Evolutionary conservation across 208 protist species (phyloP).

Genomic region (Herpetomonas samuelpessoai): DNA sequence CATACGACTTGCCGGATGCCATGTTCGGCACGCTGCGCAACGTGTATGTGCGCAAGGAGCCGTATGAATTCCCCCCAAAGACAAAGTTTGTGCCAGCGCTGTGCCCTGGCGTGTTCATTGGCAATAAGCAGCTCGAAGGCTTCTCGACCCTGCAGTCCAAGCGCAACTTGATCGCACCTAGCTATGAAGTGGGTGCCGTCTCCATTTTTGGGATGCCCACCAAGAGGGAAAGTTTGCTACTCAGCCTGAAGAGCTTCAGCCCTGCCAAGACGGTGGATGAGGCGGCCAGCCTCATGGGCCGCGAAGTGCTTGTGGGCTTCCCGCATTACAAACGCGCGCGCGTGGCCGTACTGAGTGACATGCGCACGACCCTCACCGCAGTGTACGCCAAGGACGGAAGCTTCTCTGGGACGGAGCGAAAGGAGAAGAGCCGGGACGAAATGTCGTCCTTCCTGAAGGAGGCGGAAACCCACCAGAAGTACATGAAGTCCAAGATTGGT

Average conservation of each 20-base stretch:
- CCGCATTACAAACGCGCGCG: constrained; percentile 87
- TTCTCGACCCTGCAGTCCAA: constrained; percentile 79
- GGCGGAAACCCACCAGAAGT: constrained; percentile 62
- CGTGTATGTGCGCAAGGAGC: constrained; percentile 43
- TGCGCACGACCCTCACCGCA: constrained; percentile 33
- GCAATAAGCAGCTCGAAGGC: constrained; percentile 64
- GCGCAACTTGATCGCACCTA: constrained; percentile 34
- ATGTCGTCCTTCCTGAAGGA: constrained; percentile 51
- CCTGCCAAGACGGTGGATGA: constrained; percentile 24
- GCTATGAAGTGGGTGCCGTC: constrained; percentile 58
- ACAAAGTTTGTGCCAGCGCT: constrained; percentile 55
- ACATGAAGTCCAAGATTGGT: constrained; percentile 81
- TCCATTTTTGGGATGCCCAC: constrained; percentile 75
- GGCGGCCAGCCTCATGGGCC: constrained; percentile 51
- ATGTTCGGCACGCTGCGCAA: constrained; percentile 62
- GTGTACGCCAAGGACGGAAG: constrained; percentile 54
- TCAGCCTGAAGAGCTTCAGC: constrained; percentile 41
- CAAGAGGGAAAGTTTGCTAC: constrained; percentile 69
- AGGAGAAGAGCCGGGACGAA: constrained; percentile 70
- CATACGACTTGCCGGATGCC: constrained; percentile 41
- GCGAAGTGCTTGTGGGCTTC: constrained; percentile 85
- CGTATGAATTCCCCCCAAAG: constrained; percentile 53
- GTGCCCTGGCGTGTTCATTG: constrained; percentile 53
- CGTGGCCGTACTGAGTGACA: constrained; percentile 67
- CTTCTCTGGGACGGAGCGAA: constrained; percentile 50